Evolutionary conservation across 2,329 filamentous ascomycete genomes (phyloP), one percentile per base, ranked within the genome.

Genomic region (Exserohilum rostratum): DNA sequence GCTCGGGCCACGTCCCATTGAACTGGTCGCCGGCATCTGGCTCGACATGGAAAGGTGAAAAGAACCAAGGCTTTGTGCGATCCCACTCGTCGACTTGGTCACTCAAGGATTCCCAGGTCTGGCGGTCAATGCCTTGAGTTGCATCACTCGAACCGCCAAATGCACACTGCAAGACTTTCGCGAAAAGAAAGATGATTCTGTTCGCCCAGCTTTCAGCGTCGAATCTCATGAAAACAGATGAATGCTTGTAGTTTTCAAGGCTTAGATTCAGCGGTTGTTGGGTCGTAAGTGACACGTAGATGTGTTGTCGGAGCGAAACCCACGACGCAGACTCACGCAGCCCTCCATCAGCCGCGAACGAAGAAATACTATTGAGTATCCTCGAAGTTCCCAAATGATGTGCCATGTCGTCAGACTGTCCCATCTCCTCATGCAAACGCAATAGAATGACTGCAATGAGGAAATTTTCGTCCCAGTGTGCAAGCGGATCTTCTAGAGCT

Each of bases 381-480:
- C n/a, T n/a, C n/a, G n/a, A n/a, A n/a, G n/a, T n/a, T n/a, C n/a
- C n/a, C n/a, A n/a, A n/a, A n/a, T n/a, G n/a, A n/a, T n/a, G n/a
- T n/a, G n/a, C n/a, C n/a, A n/a, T n/a, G n/a, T 75, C 68, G 49
- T 79, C 76, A 3, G 67, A 62, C 30, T 75, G 70, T 20, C 72
- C 72, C 70, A 75, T 75, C 50, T 82, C 80, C 61, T 82, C 80
- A 48, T 82, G 80, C 5, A 82, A 71, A 0, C 80, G 76, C 17
- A 82, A 65, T 5, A 82, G 75, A 7, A 82, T 80, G 0, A 83
- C 79, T 0, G 80, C 78, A 0, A 79, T 75, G 0, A 83, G 67
- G 2, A 82, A 74, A n/a, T n/a, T n/a, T n/a, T n/a, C n/a, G n/a
- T n/a, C n/a, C n/a, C n/a, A n/a, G n/a, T n/a, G n/a, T n/a, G n/a